Base-by-base conservation (phyloP, 2,329 filamentous ascomycete genomes). In the Botrytis fragariae region DNA sequence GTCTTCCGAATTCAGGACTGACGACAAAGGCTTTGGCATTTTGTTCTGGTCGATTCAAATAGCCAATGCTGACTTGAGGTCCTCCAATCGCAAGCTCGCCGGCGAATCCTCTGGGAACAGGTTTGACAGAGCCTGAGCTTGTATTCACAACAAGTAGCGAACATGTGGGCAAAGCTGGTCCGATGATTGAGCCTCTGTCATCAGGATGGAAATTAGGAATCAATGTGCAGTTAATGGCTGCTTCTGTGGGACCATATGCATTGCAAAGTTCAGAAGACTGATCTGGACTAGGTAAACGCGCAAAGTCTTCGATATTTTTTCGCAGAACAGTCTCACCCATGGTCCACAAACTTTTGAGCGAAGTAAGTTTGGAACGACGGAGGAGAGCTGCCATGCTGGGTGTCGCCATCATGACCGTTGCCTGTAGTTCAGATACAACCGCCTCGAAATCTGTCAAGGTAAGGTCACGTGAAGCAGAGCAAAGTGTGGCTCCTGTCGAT, bases 1-100 rank as follows among this genome's bases (percentile, higher is more conserved):
- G 83, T 45, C 44, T 72, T 54, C 37, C 44, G 32, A 54, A 54
- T 71, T 62, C 45, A 69, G 25, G 75, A 79, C 39, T 74, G 5
- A 72, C 44, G 20, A 77, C 57, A 54, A 77, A 77, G 9, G 74
- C 60, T 22, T 71, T 67, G 4, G 71, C 65, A 32, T 72, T 77
- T 45, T 71, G 61, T 14, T 72, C 70, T 10, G 71, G 69, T 35
- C 74, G 61, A 44, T 62, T 71, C 6, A 76, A 45, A 51, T 76
- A 76, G 2, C 75, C 74, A 54, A 67, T 39, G 8, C 64, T 72
- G 25, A 76, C 29, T 60, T 71, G 61, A 42, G 74, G 73, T 0
- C 75, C 74, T 48, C 74, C 71, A n/a, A 76, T 61, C 29, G 69
- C 44, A 25, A 76, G 57, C 60, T 76, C 75, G 9, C 74, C 75